Percentiles rank a stretch among this genome's conserved stretches.
Evolutionary conservation across 208 protist species (phyloP).

Genomic region (Endotrypanum monterogeii): DNA sequence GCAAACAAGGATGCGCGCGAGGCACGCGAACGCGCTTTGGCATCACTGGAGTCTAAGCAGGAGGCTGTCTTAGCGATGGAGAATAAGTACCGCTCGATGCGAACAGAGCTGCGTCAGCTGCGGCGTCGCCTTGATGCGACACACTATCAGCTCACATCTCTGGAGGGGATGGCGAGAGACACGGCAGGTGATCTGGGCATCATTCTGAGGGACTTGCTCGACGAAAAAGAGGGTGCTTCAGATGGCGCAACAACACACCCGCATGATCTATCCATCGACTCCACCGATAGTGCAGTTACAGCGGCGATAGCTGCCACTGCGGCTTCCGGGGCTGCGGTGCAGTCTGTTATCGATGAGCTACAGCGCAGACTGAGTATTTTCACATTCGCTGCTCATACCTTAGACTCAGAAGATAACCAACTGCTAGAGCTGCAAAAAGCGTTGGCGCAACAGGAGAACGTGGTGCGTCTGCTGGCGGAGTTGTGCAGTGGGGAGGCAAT

Average conservation of each 20-base stretch:
- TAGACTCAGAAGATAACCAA: slow-evolving; percentile 41
- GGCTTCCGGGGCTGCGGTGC: slow-evolving; percentile 25
- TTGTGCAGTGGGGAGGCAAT: slow-evolving; percentile 2
- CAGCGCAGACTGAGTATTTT: slow-evolving; percentile 37
- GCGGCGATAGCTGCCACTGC: slow-evolving; percentile 5
- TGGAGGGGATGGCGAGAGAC: slow-evolving; percentile 36
- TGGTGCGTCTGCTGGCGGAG: slow-evolving; percentile 28
- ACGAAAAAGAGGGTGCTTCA: background rate
- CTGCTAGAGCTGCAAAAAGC: slow-evolving; percentile 31
- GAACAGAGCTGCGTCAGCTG: slow-evolving; percentile 27
- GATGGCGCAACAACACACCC: background rate
- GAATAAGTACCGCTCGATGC: slow-evolving; percentile 22
- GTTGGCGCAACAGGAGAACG: slow-evolving; percentile 30
- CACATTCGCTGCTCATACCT: slow-evolving; percentile 34
- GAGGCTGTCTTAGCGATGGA: slow-evolving; percentile 36
- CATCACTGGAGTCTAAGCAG: slow-evolving; percentile 36
- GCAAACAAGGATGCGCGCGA: slow-evolving; percentile 43
- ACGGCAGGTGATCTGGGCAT: slow-evolving; percentile 41
- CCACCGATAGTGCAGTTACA: background rate
- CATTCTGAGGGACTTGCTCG: slow-evolving; percentile 13
- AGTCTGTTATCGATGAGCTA: slow-evolving; percentile 41
- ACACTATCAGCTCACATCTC: slow-evolving; percentile 33
- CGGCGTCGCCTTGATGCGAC: slow-evolving; percentile 31
- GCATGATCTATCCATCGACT: slow-evolving; percentile 1
- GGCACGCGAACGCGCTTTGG: slow-evolving; percentile 52